phyloP scores from a whole-genome alignment of 2,329 filamentous ascomycete species.

The Apiospora aurea region DNA sequence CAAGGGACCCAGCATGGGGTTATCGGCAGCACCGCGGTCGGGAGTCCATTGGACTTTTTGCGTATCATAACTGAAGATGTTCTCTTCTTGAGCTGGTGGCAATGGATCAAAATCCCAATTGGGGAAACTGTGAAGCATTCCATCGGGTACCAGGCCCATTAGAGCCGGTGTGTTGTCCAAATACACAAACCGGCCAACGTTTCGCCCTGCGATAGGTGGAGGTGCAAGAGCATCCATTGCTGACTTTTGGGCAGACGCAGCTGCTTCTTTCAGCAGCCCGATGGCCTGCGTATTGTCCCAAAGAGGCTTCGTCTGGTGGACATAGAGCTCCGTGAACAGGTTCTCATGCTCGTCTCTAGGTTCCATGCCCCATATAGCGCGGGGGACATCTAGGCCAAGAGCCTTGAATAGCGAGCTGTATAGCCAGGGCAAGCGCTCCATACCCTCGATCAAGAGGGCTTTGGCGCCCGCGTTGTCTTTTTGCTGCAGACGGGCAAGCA shows the following conservation, averaged over 20 bases:
- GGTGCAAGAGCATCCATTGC: constrained; percentile 48
- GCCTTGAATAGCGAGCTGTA: constrained; percentile 82
- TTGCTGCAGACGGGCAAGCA: constrained; percentile 77
- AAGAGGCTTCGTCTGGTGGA: constrained; percentile 77
- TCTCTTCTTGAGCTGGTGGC: constrained; percentile 68
- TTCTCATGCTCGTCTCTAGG: constrained; percentile 70
- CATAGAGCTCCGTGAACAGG: constrained; percentile 78
- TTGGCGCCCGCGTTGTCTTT: constrained; percentile 71
- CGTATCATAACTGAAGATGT: constrained; percentile 55
- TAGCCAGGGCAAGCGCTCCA: constrained; percentile 82
- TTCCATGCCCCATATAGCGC: constrained; percentile 81
- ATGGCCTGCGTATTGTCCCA: constrained; percentile 83
- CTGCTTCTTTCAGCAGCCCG: constrained; percentile 72
- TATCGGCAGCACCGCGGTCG: constrained; percentile 25
- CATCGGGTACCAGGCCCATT: constrained; percentile 72
- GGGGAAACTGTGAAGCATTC: constrained; percentile 68
- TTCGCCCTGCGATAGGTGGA: constrained; percentile 49
- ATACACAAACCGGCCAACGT: constrained; percentile 77
- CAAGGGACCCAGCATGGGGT: background rate
- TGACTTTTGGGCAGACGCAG: constrained; percentile 59
- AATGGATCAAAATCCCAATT: constrained; percentile 84
- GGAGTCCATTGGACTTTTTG: constrained; percentile 53
- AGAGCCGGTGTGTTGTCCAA: constrained; percentile 77
- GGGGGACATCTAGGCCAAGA: constrained; percentile 79
- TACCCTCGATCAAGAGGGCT: constrained; percentile 69